Evolutionary conservation across 2,329 filamentous ascomycete genomes (phyloP).

Genomic region (Fusarium luffae): DNA sequence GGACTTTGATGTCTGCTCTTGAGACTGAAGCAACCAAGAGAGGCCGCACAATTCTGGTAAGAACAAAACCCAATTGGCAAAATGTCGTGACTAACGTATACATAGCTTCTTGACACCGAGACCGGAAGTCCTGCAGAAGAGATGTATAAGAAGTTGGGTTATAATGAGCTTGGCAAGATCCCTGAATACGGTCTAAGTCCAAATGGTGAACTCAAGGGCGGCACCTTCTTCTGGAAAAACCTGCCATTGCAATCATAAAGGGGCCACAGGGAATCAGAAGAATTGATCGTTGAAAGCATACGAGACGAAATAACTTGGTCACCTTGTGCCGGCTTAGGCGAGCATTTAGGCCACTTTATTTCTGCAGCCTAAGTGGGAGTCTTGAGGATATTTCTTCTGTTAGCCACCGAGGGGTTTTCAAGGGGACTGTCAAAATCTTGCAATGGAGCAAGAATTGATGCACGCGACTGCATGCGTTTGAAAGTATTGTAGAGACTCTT

Average conservation of each 20-base stretch:
- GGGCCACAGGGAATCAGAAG: too few species aligned
- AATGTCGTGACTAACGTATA: too few species aligned
- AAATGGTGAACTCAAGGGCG: conserved; percentile 60
- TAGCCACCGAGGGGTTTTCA: too few species aligned
- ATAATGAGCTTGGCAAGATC: conserved; percentile 64
- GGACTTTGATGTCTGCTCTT: conserved; percentile 62
- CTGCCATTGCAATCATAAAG: conserved; percentile 47
- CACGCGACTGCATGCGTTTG: not conserved
- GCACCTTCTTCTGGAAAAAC: conserved; percentile 70
- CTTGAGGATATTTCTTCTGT: too few species aligned
- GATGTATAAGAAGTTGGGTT: conserved; percentile 67
- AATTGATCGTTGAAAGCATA: too few species aligned
- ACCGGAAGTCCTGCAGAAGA: conserved; percentile 63
- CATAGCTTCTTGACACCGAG: conserved; percentile 60
- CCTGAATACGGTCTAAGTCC: conserved; percentile 64
- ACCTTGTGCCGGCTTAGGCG: too few species aligned
- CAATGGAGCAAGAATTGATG: not conserved
- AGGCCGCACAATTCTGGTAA: conserved; percentile 65
- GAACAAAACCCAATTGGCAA: not conserved
- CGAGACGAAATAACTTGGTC: too few species aligned
- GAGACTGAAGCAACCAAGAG: conserved; percentile 63
- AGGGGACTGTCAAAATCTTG: not conserved
- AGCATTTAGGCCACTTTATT: too few species aligned
- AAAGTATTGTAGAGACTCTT: conserved; percentile 32
- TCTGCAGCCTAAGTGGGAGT: too few species aligned